Conservation (phyloP, 148 eudicot species). For the Pharnaceum exiguum region DNA sequence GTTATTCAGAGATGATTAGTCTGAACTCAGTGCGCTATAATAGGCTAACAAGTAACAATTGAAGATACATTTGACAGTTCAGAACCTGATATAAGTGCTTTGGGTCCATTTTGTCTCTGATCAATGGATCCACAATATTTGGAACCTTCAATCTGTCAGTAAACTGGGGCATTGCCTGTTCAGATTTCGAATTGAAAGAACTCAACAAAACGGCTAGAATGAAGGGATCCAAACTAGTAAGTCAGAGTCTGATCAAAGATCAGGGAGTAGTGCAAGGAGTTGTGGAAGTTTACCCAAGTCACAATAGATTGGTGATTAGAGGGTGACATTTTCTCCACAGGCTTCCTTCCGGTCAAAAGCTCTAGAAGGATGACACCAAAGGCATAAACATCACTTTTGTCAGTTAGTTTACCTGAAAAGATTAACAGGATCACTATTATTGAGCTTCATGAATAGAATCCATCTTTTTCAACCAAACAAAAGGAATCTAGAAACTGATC, state of each 20-base stretch:
- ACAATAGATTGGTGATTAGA: constrained; percentile 53
- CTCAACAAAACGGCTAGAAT: neutral
- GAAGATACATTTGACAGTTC: too few relatives aligned
- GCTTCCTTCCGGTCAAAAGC: constrained; percentile 60
- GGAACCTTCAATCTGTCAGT: constrained; percentile 69
- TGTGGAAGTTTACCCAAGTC: constrained; percentile 48
- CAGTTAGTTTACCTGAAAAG: constrained; percentile 64
- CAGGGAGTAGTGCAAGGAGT: too few relatives aligned
- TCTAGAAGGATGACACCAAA: constrained; percentile 76
- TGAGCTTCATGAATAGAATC: neutral
- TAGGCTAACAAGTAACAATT: neutral
- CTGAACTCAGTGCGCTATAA: neutral
- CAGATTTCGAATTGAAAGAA: neutral
- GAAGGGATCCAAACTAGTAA: neutral
- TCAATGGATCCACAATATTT: constrained; percentile 53
- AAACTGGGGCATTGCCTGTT: constrained; percentile 78
- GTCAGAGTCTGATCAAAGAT: neutral
- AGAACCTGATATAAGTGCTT: constrained; percentile 78
- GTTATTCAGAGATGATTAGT: neutral
- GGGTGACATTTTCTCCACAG: constrained; percentile 44
- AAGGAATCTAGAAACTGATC: too few relatives aligned
- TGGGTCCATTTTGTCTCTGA: constrained; percentile 58
- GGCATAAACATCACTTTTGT: constrained; percentile 76
- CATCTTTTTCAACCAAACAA: neutral
- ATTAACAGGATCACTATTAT: neutral